A percentile compares a stretch with the other conserved stretches of the same genome.
These are phyloP conservation scores for Teratosphaeria epicoccoides DNA, from an alignment of 2,329 filamentous ascomycete genomes.

Conservation along the genomic window DNA sequence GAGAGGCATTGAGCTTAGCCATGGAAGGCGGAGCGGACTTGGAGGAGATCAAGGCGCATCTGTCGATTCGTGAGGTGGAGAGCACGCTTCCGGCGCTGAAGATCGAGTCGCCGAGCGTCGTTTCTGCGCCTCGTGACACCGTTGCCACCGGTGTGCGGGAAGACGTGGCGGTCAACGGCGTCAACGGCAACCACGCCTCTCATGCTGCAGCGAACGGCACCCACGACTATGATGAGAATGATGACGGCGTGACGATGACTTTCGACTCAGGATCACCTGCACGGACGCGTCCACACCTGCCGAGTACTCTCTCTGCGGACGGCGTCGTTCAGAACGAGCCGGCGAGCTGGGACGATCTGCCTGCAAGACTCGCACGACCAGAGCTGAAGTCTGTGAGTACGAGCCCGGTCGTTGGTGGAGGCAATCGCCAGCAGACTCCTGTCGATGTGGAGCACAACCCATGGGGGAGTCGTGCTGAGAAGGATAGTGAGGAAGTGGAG, in stretches of 20 bases:
- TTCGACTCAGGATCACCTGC: constrained; percentile 27
- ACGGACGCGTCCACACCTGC: neutral
- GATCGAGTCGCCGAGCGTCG: constrained; percentile 32
- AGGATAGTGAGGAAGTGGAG: constrained; percentile 37
- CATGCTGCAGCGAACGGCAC: constrained; percentile 2
- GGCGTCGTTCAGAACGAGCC: neutral
- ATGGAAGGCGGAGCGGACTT: constrained; percentile 56
- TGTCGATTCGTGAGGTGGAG: constrained; percentile 52
- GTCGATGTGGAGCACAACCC: constrained; percentile 30
- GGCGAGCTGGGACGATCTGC: constrained; percentile 1
- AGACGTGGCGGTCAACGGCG: constrained; percentile 2
- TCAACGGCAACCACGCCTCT: constrained; percentile 2
- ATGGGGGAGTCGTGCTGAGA: constrained; percentile 38
- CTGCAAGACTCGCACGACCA: constrained; percentile 4
- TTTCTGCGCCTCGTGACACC: neutral
- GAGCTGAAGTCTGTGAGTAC: constrained; percentile 18
- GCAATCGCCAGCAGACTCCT: neutral
- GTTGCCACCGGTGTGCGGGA: neutral
- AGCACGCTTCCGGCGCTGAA: constrained; percentile 87
- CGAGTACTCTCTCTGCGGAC: neutral
- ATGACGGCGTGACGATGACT: constrained; percentile 38
- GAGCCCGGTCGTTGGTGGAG: constrained; percentile 11
- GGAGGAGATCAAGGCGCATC: constrained; percentile 64
- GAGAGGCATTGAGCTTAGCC: constrained; percentile 59
- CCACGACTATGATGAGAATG: constrained; percentile 21